Percentiles rank a stretch among this genome's conserved stretches.
These are phyloP conservation scores for Hyaloscypha variabilis DNA, from an alignment of 495 filamentous ascomycete genomes.

Conservation along the genomic window DNA sequence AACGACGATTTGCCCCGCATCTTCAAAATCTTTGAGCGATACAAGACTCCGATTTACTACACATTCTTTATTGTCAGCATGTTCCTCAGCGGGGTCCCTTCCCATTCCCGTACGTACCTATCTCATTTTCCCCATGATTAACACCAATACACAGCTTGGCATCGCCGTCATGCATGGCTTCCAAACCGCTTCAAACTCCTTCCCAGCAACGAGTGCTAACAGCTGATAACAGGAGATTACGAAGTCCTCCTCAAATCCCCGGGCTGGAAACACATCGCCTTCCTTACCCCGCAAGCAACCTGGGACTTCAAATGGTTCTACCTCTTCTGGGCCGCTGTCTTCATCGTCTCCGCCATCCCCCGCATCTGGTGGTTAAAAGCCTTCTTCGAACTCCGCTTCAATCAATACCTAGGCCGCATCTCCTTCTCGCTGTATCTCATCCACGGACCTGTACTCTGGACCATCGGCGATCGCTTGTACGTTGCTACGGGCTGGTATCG, in stretches of 20 bases:
- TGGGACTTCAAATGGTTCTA: conserved; percentile 59
- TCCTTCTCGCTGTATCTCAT: conserved; percentile 60
- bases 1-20: conserved; percentile 43
- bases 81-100: conserved; percentile 51
- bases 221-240: conserved; percentile 22
- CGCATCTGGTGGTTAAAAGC: conserved; percentile 52
- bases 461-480: conserved; percentile 52
- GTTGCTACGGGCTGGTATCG: conserved; percentile 57
- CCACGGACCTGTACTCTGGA: conserved; percentile 56
- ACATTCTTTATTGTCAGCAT: conserved; percentile 44
- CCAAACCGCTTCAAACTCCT: background rate
- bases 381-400: conserved; percentile 56
- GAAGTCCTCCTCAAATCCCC: conserved; percentile 38
- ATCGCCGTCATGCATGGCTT: background rate
- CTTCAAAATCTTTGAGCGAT: conserved; percentile 38
- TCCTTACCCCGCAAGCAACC: conserved; percentile 52
- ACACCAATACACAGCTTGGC: too few relatives aligned
- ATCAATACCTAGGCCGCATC: conserved; percentile 64
- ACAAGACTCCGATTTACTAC: conserved; percentile 47
- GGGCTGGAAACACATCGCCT: conserved; percentile 49
- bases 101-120: conserved; percentile 26
- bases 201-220: background rate
- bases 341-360: conserved; percentile 58
- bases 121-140: background rate
- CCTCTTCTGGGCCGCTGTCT: conserved; percentile 51